Evolutionary conservation across 2,329 filamentous ascomycete species (phyloP), one percentile per base, ranked within the genome.

Genomic region (Xylaria sp.): DNA sequence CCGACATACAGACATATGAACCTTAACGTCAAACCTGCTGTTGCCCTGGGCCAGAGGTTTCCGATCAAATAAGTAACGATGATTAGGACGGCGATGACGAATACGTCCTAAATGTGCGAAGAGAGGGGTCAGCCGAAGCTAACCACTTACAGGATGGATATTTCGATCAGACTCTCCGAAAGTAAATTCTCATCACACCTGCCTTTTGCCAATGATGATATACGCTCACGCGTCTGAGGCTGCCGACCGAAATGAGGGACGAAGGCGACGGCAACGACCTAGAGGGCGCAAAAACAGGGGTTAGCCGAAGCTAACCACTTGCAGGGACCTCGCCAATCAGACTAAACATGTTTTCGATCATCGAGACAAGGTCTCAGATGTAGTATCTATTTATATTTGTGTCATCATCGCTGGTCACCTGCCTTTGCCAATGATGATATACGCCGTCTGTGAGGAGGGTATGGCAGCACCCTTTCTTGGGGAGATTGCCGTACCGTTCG

Each of bases 381-480:
- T 59, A 59, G 44, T 49, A 59, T 60, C 55, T 29, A 54, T 2
- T 39, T 54, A 38, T 39, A 38, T 54, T 38, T 29, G 38, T 39
- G 13, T 56, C 36, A 42, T 56, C 38, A 44, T 22, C 36, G 15
- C 33, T 1, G 50, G 51, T 42, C 38, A 44, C 45, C 56, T 59
- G 44, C 56, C 44, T 61, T 61, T 61, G 58, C 58, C 58, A 61
- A 61, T 53, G 58, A 61, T 54, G 58, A 61, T 61, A 61, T 54
- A 61, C 58, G 58, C 49, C 27, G 58, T 54, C 58, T 61, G 58
- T 61, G 58, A 61, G 57, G 57, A 53, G 49, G 36, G 58, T 61
- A 61, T 54, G 58, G 58, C 58, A 61, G 58, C 38, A 54, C 58
- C 58, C 36, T 61, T 61, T 61, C 58, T 54, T 61, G 38, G 58